phyloP scores from a whole-genome alignment of 805 yeast species.

The Metschnikowia reukaufii region DNA sequence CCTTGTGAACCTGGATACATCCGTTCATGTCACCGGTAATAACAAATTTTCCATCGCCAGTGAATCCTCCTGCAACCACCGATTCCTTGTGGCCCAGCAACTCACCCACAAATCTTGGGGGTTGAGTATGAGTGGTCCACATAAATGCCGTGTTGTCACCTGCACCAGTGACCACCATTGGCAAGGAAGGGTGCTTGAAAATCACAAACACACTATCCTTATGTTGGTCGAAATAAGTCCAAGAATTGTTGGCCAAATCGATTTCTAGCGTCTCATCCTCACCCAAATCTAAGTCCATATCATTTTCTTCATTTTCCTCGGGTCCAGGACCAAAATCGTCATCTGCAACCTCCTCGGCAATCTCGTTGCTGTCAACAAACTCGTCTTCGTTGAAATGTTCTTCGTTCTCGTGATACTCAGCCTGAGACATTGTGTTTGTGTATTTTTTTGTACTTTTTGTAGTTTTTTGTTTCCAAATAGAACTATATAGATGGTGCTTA shows the following conservation, averaged over 20 bases:
- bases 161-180: constrained; percentile 89
- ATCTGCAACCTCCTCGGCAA: constrained; percentile 38
- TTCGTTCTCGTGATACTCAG: constrained; percentile 13
- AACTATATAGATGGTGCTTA: constrained; percentile 4
- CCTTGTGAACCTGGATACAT: constrained; percentile 67
- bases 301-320: constrained; percentile 40
- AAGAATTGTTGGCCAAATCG: constrained; percentile 87
- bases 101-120: constrained; percentile 77
- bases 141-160: constrained; percentile 87
- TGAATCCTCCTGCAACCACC: constrained; percentile 80
- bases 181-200: constrained; percentile 80
- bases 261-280: constrained; percentile 58
- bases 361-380: constrained; percentile 44
- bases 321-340: constrained; percentile 34
- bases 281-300: constrained; percentile 39
- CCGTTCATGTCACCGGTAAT: constrained; percentile 97
- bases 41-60: constrained; percentile 75
- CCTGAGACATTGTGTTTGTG: constrained; percentile 16
- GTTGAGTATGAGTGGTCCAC: constrained; percentile 90
- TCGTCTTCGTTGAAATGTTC: constrained; percentile 25
- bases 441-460: neutral
- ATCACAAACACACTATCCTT: constrained; percentile 82
- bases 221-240: constrained; percentile 86
- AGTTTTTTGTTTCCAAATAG: neutral
- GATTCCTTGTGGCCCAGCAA: constrained; percentile 84